Percentiles rank a stretch among this genome's conserved stretches.
Evolutionary conservation across 202 grass and related monocot genomes (phyloP).

Genomic region (Cymbopogon flexuosus): DNA sequence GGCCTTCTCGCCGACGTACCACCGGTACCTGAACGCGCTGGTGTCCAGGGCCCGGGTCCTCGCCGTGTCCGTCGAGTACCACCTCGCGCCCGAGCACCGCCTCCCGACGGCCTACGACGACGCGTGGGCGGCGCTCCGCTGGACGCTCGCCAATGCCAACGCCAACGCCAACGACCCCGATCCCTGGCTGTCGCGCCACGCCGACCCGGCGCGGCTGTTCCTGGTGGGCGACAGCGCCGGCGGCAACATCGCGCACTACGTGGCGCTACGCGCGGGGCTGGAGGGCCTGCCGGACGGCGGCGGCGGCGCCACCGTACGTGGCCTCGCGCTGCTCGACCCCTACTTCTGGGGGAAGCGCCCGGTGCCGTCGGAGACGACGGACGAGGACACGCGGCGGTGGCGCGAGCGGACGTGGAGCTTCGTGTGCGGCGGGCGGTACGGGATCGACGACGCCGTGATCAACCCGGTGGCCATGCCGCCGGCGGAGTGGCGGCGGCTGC

Average conservation of each 20-base stretch:
- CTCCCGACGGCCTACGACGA: conserved; percentile 51
- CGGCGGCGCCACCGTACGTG: conserved; percentile 2
- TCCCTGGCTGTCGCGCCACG: conserved; percentile 42
- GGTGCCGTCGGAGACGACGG: conserved; percentile 32
- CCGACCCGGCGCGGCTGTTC: conserved; percentile 38
- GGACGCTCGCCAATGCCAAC: conserved; percentile 31
- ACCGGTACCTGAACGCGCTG: conserved; percentile 52
- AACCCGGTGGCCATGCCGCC: conserved; percentile 39
- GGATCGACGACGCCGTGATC: conserved; percentile 46
- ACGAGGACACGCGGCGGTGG: conserved; percentile 19
- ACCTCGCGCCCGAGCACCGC: conserved; percentile 54
- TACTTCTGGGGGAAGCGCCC: conserved; percentile 48
- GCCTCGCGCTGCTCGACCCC: conserved; percentile 42
- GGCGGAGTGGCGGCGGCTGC: conserved; percentile 30
- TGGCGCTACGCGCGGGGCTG: conserved; percentile 48
- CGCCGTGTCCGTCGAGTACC: conserved; percentile 60
- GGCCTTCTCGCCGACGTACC: conserved; percentile 47
- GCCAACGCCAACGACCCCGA: conserved; percentile 18
- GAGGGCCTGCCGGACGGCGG: conserved; percentile 11
- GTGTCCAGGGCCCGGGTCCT: conserved; percentile 32
- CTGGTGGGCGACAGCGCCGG: conserved; percentile 63
- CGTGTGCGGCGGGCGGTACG: conserved; percentile 41
- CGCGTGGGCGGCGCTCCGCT: conserved; percentile 44
- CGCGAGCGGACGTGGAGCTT: conserved; percentile 42
- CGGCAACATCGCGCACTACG: conserved; percentile 58